Conservation (phyloP, 2,329 filamentous ascomycete species). For the Ophiostoma populinum region DNA sequence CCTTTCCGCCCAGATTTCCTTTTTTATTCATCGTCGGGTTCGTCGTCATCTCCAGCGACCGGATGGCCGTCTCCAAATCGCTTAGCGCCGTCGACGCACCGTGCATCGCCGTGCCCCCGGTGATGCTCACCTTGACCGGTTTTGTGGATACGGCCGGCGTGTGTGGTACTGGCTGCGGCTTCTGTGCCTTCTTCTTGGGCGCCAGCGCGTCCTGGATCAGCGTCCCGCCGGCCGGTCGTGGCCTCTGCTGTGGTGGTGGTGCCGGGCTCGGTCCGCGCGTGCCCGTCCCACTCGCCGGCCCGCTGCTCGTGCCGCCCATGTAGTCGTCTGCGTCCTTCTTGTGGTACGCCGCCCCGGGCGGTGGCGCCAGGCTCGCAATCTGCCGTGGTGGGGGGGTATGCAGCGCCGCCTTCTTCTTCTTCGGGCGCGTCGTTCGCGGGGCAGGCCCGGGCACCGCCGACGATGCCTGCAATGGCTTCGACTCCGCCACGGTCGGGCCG, state of each 20-base stretch:
- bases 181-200: slow-evolving; percentile 31
- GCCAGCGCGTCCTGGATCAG: slow-evolving; percentile 56
- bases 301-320: slow-evolving; percentile 30
- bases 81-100: slow-evolving; percentile 58
- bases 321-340: slow-evolving; percentile 66
- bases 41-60: slow-evolving; percentile 76
- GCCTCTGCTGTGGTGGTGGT: not conserved
- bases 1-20: too few relatives aligned
- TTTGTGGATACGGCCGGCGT: not conserved
- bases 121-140: slow-evolving; percentile 48
- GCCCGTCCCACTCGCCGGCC: not conserved
- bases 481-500: slow-evolving; percentile 29
- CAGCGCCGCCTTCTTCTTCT: slow-evolving; percentile 41
- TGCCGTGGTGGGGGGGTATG: slow-evolving; percentile 47
- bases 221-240: slow-evolving; percentile 45
- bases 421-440: slow-evolving; percentile 29
- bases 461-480: not conserved
- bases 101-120: slow-evolving; percentile 67
- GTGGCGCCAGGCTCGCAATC: slow-evolving; percentile 45
- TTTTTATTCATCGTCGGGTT: slow-evolving; percentile 54
- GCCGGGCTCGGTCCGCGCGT: not conserved
- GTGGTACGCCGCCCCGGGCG: slow-evolving; percentile 49
- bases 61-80: slow-evolving; percentile 65
- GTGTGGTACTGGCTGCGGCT: not conserved
- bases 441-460: slow-evolving; percentile 20